phyloP scores from a whole-genome alignment of 202 grass and related monocot species.

The Miscanthus sacchariflorus region DNA sequence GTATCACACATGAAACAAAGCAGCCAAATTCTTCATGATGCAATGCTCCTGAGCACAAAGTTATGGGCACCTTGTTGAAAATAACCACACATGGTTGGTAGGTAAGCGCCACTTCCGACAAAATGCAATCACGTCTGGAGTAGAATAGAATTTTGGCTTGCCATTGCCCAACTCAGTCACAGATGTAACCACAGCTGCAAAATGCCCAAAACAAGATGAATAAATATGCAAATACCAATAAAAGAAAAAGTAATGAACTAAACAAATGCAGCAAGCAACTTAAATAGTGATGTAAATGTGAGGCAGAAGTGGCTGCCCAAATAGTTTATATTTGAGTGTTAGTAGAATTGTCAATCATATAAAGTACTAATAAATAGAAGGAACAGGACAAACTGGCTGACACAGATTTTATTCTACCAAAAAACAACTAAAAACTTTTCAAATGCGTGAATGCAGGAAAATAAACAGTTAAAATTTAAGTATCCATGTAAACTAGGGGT shows the following conservation, averaged over 20 bases:
- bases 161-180: conserved; percentile 83
- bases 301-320: not conserved
- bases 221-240: conserved; percentile 34
- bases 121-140: conserved; percentile 88
- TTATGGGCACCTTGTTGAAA: conserved; percentile 83
- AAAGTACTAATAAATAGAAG: conserved; percentile 1
- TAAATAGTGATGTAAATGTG: not conserved
- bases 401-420: not conserved
- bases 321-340: not conserved
- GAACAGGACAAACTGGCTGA: not conserved
- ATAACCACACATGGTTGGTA: conserved; percentile 94
- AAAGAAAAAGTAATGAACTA: conserved; percentile 23
- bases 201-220: conserved; percentile 36
- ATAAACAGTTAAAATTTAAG: not conserved
- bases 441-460: not conserved
- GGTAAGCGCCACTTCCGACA: conserved; percentile 92
- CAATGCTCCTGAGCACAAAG: conserved; percentile 15
- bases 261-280: not conserved
- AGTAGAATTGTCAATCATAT: not conserved
- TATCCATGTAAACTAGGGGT: not conserved
- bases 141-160: conserved; percentile 95
- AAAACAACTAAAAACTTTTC: conserved; percentile 6
- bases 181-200: conserved; percentile 84
- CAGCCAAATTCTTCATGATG: conserved; percentile 3
- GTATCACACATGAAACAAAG: conserved; percentile 19